These are phyloP conservation scores for Ceriops decandra DNA, from an alignment of 345 rosid genomes.

Conservation along the genomic window DNA sequence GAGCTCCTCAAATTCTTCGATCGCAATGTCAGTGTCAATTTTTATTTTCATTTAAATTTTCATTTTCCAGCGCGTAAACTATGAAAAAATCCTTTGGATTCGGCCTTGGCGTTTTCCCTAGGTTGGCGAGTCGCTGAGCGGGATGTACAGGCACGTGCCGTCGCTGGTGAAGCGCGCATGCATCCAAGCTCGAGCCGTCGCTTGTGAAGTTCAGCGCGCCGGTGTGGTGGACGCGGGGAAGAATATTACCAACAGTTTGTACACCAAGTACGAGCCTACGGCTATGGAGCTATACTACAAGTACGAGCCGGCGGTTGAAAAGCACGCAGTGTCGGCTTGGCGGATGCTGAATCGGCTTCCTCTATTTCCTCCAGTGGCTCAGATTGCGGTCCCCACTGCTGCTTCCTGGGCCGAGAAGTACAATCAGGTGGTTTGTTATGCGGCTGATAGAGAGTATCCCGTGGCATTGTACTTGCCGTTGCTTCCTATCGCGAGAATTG, in stretches of 20 bases:
- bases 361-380: conserved; percentile 51
- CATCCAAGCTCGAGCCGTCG: conserved; percentile 48
- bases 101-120: conserved; percentile 17
- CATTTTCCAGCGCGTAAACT: neutral
- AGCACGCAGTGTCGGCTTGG: conserved; percentile 51
- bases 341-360: conserved; percentile 49
- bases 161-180: conserved; percentile 58
- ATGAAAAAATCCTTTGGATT: neutral
- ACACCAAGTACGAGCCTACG: conserved; percentile 42
- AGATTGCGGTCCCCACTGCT: conserved; percentile 48
- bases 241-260: conserved; percentile 32
- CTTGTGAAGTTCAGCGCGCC: conserved; percentile 53
- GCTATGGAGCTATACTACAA: conserved; percentile 41
- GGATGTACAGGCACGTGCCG: conserved; percentile 52
- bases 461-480: conserved; percentile 48
- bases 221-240: conserved; percentile 50
- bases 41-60: neutral
- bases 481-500: conserved; percentile 59
- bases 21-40: conserved; percentile 47
- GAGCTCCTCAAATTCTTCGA: conserved; percentile 63
- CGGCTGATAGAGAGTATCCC: conserved; percentile 41
- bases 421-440: conserved; percentile 40
- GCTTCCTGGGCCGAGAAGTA: conserved; percentile 72
- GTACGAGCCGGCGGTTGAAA: conserved; percentile 59
- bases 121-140: conserved; percentile 52